Conservation (phyloP, 768 basidiomycete genomes). For the Amanita molliuscula region DNA sequence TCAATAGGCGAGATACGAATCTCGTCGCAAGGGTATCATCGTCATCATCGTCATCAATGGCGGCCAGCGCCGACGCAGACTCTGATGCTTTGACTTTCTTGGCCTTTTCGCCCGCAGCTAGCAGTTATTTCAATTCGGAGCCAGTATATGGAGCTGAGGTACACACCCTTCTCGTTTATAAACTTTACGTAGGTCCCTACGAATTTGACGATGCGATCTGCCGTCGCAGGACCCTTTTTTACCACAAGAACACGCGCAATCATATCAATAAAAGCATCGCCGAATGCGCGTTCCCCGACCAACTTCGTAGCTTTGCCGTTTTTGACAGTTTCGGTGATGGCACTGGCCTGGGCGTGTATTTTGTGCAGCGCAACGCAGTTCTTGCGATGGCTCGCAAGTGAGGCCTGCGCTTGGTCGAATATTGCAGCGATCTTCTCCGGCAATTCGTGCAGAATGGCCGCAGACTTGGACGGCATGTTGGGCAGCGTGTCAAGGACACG, state of each 20-base stretch:
- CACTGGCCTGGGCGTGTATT: slow-evolving; percentile 58
- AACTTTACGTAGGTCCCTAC: slow-evolving; percentile 76
- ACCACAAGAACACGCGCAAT: slow-evolving; percentile 61
- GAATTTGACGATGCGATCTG: slow-evolving; percentile 81
- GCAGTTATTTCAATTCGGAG: slow-evolving; percentile 1
- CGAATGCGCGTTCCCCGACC: slow-evolving; percentile 73
- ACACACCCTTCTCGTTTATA: slow-evolving; percentile 69
- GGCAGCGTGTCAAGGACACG: not conserved
- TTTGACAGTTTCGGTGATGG: slow-evolving; percentile 38
- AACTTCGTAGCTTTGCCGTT: slow-evolving; percentile 38
- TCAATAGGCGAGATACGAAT: slow-evolving; percentile 57
- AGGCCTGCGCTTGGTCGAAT: slow-evolving; percentile 75
- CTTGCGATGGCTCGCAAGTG: slow-evolving; percentile 86
- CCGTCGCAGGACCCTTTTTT: slow-evolving; percentile 80
- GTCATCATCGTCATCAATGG: slow-evolving; percentile 33
- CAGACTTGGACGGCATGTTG: slow-evolving; percentile 15
- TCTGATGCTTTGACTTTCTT: slow-evolving; percentile 15
- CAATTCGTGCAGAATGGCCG: slow-evolving; percentile 20
- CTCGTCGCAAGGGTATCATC: slow-evolving; percentile 63
- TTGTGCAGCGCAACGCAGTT: slow-evolving; percentile 84
- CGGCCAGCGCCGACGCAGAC: slow-evolving; percentile 16
- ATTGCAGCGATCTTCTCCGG: slow-evolving; percentile 26
- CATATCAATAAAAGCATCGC: slow-evolving; percentile 64
- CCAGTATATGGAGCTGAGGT: not conserved
- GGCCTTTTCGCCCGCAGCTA: slow-evolving; percentile 6